phyloP scores from a whole-genome alignment of 768 basidiomycete genomes.

The Basidioascus undulatus region DNA sequence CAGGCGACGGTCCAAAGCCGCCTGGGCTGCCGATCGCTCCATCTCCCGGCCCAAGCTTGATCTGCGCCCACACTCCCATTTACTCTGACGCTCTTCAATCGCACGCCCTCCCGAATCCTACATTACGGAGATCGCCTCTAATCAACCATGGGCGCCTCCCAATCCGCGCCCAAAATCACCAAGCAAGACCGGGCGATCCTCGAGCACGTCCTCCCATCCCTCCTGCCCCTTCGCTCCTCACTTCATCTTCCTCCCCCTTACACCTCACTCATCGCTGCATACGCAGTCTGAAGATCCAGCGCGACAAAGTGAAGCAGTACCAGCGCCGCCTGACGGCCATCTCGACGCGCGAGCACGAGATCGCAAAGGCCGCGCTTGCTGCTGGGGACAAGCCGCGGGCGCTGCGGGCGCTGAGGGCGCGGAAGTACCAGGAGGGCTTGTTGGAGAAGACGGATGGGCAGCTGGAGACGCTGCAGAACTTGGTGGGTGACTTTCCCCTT shows the following conservation, averaged over 20 bases:
- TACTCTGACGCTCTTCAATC: too few species aligned
- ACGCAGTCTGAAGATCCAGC: slow-evolving; percentile 70
- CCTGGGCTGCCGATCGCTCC: slow-evolving; percentile 25
- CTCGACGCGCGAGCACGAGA: slow-evolving; percentile 69
- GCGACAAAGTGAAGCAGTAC: slow-evolving; percentile 86
- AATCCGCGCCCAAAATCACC: slow-evolving; percentile 81
- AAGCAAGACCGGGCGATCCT: slow-evolving; percentile 81
- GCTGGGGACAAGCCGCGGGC: slow-evolving; percentile 71
- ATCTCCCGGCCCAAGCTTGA: too few species aligned
- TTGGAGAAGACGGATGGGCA: slow-evolving; percentile 73
- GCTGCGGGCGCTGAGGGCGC: slow-evolving; percentile 56
- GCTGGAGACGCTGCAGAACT: slow-evolving; percentile 62
- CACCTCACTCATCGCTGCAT: slow-evolving; percentile 9
- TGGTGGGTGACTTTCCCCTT: slow-evolving; percentile 30
- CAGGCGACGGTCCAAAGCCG: slow-evolving; percentile 5
- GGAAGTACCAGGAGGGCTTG: slow-evolving; percentile 82
- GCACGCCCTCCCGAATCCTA: too few species aligned
- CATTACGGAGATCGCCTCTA: too few species aligned
- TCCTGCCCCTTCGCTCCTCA: not conserved
- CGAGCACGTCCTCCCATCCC: slow-evolving; percentile 37
- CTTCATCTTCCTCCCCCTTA: not conserved
- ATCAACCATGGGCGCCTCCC: too few species aligned
- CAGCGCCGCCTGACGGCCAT: slow-evolving; percentile 68
- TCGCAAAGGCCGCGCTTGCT: slow-evolving; percentile 59
- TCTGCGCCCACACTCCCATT: too few species aligned